A percentile compares a stretch with the other conserved stretches of the same genome.
These are phyloP conservation scores for Termitomyces sp. DNA, from an alignment of 768 basidiomycete genomes.

Conservation along the genomic window DNA sequence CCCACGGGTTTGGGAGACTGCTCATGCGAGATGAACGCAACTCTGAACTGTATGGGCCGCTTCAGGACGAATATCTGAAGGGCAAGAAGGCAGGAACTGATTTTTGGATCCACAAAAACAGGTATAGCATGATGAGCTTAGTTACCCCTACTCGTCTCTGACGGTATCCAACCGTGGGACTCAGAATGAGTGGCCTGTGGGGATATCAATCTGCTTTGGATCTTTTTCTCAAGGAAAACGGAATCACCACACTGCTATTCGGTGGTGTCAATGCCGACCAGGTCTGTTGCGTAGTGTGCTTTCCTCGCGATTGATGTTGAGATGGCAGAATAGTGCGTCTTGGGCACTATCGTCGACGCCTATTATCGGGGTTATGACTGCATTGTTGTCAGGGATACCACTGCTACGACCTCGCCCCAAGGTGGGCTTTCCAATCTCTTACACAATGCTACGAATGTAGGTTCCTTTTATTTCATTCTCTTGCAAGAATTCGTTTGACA, in stretches of 20 bases:
- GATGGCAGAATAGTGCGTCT: slow-evolving; percentile 45
- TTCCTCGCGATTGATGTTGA: not conserved
- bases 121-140: slow-evolving; percentile 28
- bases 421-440: slow-evolving; percentile 55
- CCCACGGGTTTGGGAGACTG: slow-evolving; percentile 49
- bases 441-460: slow-evolving; percentile 53
- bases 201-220: slow-evolving; percentile 61
- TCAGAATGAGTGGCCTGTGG: slow-evolving; percentile 65
- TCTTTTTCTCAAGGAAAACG: slow-evolving; percentile 58
- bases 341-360: slow-evolving; percentile 60
- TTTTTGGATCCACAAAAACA: slow-evolving; percentile 71
- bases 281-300: slow-evolving; percentile 26
- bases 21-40: slow-evolving; percentile 58
- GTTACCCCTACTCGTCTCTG: not conserved
- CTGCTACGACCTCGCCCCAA: slow-evolving; percentile 59
- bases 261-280: slow-evolving; percentile 68
- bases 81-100: slow-evolving; percentile 55
- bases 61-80: slow-evolving; percentile 50
- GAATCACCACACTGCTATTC: slow-evolving; percentile 58
- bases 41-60: slow-evolving; percentile 58
- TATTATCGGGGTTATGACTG: slow-evolving; percentile 66
- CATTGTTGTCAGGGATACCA: slow-evolving; percentile 52
- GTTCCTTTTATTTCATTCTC: slow-evolving; percentile 15
- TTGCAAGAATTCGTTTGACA: not conserved
- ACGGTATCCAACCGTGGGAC: not conserved